Evolutionary conservation across 129 eudicot species (phyloP), one percentile per base, ranked within the genome.

Genomic region (Ambrosia trifida): DNA sequence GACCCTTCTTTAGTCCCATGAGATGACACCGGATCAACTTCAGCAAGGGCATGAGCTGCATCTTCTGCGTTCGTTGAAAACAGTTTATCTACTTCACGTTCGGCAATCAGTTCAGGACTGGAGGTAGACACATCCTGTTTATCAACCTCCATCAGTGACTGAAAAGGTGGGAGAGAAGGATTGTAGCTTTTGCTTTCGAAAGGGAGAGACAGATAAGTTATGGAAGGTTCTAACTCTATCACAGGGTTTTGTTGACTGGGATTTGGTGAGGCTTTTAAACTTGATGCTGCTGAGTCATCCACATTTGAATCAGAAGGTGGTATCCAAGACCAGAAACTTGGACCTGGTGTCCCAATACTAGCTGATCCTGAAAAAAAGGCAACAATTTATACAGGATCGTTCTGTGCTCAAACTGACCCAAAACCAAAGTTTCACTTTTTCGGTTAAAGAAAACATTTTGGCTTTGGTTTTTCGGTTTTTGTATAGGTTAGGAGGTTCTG

Each of bases 241-340:
- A 93, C 82, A 4, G 96, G 88, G 63, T 4, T 81, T 40, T 58
- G 72, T 61, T 33, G 64, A 47, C 16, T 61, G 4, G 77, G 71
- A 68, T 75, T 72, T 16, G 87, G 68, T 70, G 86, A 83, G 13
- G 71, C 24, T 53, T 79, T 54, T 40, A 45, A 35, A 30, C 82
- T 82, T 41, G 64, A 30, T 30, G 79, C 58, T 52, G 80, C 70
- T 50, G 84, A 8, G 18, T 74, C 64, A 16, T 51, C 35, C 5
- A 33, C 12, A 50, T 56, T 74, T 19, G 31, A 68, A 76, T 31
- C 50, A n/a, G 43, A 70, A 81, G 98, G 95, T 46, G 98, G 98
- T 14, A 81, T 71, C 98, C 98, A 93, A 7, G 96, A 81, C 98
- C 98, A 93, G 81, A 93, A 93, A 64, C 63, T 73, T 70, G 98